Evolutionary conservation across 176 grass and related monocot species (phyloP), one percentile per base, ranked within the genome.

Genomic region (Cymbopogon citratus): DNA sequence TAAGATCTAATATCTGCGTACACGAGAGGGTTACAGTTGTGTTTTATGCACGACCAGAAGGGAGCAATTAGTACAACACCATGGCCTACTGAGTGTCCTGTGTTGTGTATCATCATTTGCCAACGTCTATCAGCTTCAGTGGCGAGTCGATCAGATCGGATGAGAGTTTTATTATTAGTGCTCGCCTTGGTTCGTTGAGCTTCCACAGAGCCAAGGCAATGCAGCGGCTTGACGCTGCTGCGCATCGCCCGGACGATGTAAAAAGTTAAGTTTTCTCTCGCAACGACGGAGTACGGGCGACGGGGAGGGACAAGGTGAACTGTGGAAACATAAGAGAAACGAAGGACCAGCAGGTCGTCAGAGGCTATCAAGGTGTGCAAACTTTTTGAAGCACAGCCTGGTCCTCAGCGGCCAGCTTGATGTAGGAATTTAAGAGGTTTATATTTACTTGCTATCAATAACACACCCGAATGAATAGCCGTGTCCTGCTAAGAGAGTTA

Each of bases 1-100:
- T 78, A 76, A 77, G 78, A 81, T 85, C 78, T 40, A 40, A 1
- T 33, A 33, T 40, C 9, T 59, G 12, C 24, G 21, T 77, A 85
- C 33, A 19, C 21, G 15, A 57, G 39, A 76, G 68, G 51, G 16
- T 76, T 63, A 75, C 46, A 84, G 45, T 74, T 61, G 9, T 54
- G 31, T 34, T 54, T 80, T 26, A 16, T 67, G 76, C 66, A 54
- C 24, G 57, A 59, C 34, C 25, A 14, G 28, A 1, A 38, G 62
- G 69, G 45, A 34, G 46, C 43, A 67, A 31, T 57, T 25, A 27
- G 68, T 74, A 41, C 44, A 35, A 3, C 16, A 13, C 24, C 63
- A 77, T 69, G 83, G 19, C 38, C 83, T 45, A 45, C 34, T 33
- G 19, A 9, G 36, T 45, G 73, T 23, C 16, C 38, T 45, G 59